A percentile compares a stretch with the other conserved stretches of the same genome.
Evolutionary conservation across 1,284 basidiomycete species (phyloP).

Genomic region (Lentinula novae-zelandiae): DNA sequence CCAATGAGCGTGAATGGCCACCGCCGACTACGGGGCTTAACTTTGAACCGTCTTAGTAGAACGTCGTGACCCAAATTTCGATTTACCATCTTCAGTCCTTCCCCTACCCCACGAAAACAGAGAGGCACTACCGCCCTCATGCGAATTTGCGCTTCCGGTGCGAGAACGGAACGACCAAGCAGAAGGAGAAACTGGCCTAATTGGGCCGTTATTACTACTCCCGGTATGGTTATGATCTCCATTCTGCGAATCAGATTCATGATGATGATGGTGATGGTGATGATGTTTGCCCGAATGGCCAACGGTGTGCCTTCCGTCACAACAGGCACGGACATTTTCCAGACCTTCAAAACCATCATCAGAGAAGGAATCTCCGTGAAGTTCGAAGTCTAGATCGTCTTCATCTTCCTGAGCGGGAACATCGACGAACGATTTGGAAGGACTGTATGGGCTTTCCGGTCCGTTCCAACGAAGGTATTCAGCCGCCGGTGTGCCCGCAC

Average conservation of each 20-base stretch:
- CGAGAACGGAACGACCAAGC: slow-evolving; percentile 80
- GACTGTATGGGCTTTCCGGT: slow-evolving; percentile 64
- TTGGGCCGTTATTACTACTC: slow-evolving; percentile 23
- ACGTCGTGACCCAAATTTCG: slow-evolving; percentile 16
- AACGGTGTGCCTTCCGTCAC: slow-evolving; percentile 88
- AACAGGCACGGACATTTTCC: slow-evolving; percentile 94
- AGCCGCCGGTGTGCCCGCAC: slow-evolving; percentile 83
- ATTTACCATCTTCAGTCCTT: slow-evolving; percentile 13
- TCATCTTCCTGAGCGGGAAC: slow-evolving; percentile 36
- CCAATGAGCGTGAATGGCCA: slow-evolving; percentile 8
- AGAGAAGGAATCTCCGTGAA: slow-evolving; percentile 69
- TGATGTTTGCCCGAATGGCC: slow-evolving; percentile 57
- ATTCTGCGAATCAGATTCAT: slow-evolving; percentile 24
- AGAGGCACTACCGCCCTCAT: slow-evolving; percentile 46
- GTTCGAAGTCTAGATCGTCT: slow-evolving; percentile 79
- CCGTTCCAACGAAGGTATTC: slow-evolving; percentile 80
- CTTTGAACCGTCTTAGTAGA: slow-evolving; percentile 13
- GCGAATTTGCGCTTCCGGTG: slow-evolving; percentile 63
- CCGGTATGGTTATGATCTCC: slow-evolving; percentile 35
- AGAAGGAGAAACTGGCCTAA: slow-evolving; percentile 63
- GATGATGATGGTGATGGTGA: slow-evolving; percentile 42
- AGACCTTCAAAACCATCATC: slow-evolving; percentile 89
- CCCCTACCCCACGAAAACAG: slow-evolving; percentile 14
- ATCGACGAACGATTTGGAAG: slow-evolving; percentile 65
- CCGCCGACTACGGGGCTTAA: slow-evolving; percentile 7